Percentiles rank a stretch among this genome's conserved stretches.
These are phyloP conservation scores for Trifolium fragiferum DNA, from an alignment of 306 rosid genomes.

Conservation along the genomic window DNA sequence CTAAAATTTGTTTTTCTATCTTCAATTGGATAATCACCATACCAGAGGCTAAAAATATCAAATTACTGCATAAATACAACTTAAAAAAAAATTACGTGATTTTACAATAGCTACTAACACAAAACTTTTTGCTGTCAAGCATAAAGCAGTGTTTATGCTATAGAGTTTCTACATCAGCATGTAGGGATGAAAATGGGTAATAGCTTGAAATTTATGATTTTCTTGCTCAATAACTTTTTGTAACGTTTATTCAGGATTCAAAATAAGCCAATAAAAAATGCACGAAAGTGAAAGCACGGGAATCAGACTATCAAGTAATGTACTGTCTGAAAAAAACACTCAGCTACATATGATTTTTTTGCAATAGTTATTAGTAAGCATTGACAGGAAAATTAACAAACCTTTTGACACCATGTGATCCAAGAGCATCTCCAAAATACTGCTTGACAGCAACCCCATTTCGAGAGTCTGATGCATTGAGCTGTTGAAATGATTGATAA, in stretches of 20 bases:
- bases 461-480: conserved; percentile 79
- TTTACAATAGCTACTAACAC: no score
- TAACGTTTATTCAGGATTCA: neutral
- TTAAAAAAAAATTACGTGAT: no score
- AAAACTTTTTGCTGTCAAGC: conserved; percentile 5
- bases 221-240: neutral
- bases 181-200: neutral
- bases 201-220: neutral
- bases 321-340: conserved; percentile 34
- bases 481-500: conserved; percentile 49
- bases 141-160: conserved; percentile 8
- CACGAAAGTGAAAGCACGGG: conserved; percentile 10
- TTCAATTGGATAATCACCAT: conserved; percentile 15
- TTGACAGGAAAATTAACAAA: conserved; percentile 43
- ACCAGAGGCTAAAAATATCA: no score
- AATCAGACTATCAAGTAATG: neutral
- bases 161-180: neutral
- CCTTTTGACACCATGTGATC: conserved; percentile 66
- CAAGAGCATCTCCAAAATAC: conserved; percentile 70
- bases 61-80: no score
- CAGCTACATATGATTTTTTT: conserved; percentile 12
- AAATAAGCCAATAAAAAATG: conserved; percentile 35
- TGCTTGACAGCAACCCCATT: conserved; percentile 74
- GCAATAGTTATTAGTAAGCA: conserved; percentile 27
- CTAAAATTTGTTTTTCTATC: conserved; percentile 20